Evolutionary conservation across 768 basidiomycete genomes (phyloP), one percentile per base, ranked within the genome.

Genomic region (Suillus variegatus): DNA sequence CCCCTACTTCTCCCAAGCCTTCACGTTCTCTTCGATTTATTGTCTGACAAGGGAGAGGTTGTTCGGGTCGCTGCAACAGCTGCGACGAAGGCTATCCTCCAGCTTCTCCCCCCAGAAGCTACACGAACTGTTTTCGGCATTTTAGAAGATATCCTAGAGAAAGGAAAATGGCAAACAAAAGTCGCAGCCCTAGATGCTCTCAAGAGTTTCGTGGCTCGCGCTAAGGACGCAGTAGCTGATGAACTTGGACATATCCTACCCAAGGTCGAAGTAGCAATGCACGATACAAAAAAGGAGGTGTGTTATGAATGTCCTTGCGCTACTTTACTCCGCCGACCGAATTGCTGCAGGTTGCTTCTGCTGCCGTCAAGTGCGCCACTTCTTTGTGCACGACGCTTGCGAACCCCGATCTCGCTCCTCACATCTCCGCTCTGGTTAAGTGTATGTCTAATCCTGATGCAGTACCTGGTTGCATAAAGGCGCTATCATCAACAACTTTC

Each of bases 201-300:
- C 74, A 93, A 88, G 74, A 79, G 76, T 52, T 89, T 95, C 68
- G 90, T 90, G 38, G 81, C 81, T 51, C 81, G 86, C 18, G 90
- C 92, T 61, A 85, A 84, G 67, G 90, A 90, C 62, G 82, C 84
- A 51, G 91, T 97, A 60, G 95, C 94, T n/a, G 84, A 86, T 40
- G 89, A 96, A 73, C 81, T 99, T 44, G 95, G 88, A 18, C 80
- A 81, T 12, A 86, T 93, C 54, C 85, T 99, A 56, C 96, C 96
- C 22, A 90, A 88, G 71, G 88, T 99, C 14, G 95, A 96, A 75
- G 81, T 80, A 43, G 89, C 94, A 6, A 95, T 99, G 95, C 94
- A 97, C 72, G 97, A 99, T 78, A 98, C 97, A 65, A 99, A 99
- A 77, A 78, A 86, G 71, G 97, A 99, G 86, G 95, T 94, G 52